Percentiles rank a stretch among this genome's conserved stretches.
Conservation (phyloP, 805 yeast species). For the Candida oleophila region DNA sequence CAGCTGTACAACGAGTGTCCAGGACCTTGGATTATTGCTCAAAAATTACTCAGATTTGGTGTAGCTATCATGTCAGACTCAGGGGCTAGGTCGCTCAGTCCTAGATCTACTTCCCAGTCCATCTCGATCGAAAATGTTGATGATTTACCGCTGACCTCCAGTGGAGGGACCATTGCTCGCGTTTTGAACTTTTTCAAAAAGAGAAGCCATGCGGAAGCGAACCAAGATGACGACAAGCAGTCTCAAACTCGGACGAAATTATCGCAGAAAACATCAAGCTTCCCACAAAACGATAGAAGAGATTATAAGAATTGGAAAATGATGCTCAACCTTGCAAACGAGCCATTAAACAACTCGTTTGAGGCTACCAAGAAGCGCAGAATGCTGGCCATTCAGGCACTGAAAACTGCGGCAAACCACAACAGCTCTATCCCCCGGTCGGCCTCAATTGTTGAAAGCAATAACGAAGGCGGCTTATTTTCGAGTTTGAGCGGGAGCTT, state of each 20-base stretch:
- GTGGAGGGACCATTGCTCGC: neutral
- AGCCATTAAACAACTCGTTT: conserved; percentile 21
- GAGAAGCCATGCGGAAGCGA: neutral
- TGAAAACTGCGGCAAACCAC: conserved; percentile 5
- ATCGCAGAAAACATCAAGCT: no score
- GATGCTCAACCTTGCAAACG: conserved; percentile 9
- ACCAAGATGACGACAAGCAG: neutral
- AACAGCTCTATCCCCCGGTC: conserved; percentile 23
- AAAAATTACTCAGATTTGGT: no score
- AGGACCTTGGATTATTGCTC: neutral
- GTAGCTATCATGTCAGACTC: neutral
- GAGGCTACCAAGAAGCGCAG: conserved; percentile 27
- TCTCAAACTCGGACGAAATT: no score
- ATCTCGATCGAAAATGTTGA: neutral
- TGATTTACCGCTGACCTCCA: neutral
- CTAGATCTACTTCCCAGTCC: neutral
- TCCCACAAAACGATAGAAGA: neutral
- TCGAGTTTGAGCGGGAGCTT: neutral
- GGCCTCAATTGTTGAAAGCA: conserved; percentile 12
- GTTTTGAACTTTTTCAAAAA: neutral
- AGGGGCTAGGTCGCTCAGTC: neutral
- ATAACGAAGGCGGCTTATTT: neutral
- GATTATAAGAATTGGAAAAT: neutral
- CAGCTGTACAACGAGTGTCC: neutral
- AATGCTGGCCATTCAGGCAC: conserved; percentile 19